Percentiles rank a stretch among this genome's conserved stretches.
These are phyloP conservation scores for Mucor plumbeus DNA, from an alignment of 371 early-diverging fungal species.

Conservation along the genomic window DNA sequence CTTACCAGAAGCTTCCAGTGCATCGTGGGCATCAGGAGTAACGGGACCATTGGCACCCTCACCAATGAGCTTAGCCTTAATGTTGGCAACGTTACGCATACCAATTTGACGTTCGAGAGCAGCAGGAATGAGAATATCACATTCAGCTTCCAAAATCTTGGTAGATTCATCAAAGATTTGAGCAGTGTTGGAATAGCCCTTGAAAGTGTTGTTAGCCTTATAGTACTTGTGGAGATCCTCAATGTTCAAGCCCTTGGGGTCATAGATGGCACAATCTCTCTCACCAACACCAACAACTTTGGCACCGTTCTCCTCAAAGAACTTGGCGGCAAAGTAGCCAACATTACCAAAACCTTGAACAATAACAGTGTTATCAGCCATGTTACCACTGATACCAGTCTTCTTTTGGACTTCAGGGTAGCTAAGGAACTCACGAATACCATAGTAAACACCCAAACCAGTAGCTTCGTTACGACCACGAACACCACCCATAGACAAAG, in stretches of 20 bases:
- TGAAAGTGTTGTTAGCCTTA: constrained; percentile 70
- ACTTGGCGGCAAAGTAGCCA: constrained; percentile 89
- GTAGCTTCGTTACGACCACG: constrained; percentile 92
- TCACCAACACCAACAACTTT: constrained; percentile 85
- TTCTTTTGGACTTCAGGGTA: constrained; percentile 81
- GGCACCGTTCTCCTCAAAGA: constrained; percentile 86
- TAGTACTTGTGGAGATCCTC: constrained; percentile 74
- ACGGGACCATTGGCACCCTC: constrained; percentile 91
- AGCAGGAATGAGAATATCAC: constrained; percentile 87
- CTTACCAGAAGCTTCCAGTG: constrained; percentile 68
- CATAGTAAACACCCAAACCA: constrained; percentile 88
- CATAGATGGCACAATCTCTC: constrained; percentile 73
- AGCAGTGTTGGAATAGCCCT: constrained; percentile 68
- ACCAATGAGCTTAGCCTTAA: constrained; percentile 88
- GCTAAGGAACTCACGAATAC: constrained; percentile 82
- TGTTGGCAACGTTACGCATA: constrained; percentile 73
- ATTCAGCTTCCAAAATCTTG: constrained; percentile 77
- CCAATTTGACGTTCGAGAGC: constrained; percentile 90
- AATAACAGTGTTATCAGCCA: constrained; percentile 71
- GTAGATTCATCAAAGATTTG: constrained; percentile 66
- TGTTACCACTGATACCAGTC: constrained; percentile 72
- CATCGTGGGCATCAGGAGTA: constrained; percentile 81
- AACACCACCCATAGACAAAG: constrained; percentile 86
- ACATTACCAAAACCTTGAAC: constrained; percentile 94
- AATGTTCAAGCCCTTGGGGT: constrained; percentile 74